Evolutionary conservation across 176 grass and related monocot species (phyloP).

Genomic region (Poa annua): DNA sequence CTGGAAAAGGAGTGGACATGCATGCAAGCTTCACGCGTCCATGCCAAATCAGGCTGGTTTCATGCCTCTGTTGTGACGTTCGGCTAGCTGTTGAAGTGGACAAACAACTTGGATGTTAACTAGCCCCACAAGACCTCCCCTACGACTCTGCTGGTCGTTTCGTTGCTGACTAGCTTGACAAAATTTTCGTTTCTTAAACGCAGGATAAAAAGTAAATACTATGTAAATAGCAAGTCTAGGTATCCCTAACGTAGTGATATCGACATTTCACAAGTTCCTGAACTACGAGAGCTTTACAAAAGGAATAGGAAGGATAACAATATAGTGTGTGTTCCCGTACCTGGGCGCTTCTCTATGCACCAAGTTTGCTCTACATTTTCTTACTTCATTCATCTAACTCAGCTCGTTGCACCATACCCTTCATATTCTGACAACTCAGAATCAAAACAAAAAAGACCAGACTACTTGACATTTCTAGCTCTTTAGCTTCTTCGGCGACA

Average conservation of each 20-base stretch:
- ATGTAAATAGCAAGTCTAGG: too few relatives aligned
- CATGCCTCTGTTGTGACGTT: neutral
- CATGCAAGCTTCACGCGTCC: constrained; percentile 16
- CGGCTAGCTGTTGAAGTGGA: neutral
- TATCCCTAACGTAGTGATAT: neutral
- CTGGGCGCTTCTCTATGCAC: neutral
- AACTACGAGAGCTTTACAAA: neutral
- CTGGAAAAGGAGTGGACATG: neutral
- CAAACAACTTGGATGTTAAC: too few relatives aligned
- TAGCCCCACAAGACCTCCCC: too few relatives aligned
- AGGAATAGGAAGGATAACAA: neutral
- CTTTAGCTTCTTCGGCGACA: constrained; percentile 50
- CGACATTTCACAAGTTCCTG: neutral
- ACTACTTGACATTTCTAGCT: neutral
- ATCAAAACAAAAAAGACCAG: too few relatives aligned
- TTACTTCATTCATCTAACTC: neutral
- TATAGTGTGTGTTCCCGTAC: neutral
- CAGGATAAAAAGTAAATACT: too few relatives aligned
- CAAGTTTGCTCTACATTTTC: neutral
- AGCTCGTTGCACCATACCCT: neutral
- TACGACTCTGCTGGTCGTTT: too few relatives aligned
- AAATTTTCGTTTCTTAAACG: too few relatives aligned
- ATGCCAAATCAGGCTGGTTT: constrained; percentile 8
- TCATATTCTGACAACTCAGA: neutral
- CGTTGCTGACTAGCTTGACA: too few relatives aligned